Percentiles rank a stretch among this genome's conserved stretches.
These are phyloP conservation scores for Penicillium mononematosum DNA, from an alignment of 495 filamentous ascomycete genomes.

Conservation along the genomic window DNA sequence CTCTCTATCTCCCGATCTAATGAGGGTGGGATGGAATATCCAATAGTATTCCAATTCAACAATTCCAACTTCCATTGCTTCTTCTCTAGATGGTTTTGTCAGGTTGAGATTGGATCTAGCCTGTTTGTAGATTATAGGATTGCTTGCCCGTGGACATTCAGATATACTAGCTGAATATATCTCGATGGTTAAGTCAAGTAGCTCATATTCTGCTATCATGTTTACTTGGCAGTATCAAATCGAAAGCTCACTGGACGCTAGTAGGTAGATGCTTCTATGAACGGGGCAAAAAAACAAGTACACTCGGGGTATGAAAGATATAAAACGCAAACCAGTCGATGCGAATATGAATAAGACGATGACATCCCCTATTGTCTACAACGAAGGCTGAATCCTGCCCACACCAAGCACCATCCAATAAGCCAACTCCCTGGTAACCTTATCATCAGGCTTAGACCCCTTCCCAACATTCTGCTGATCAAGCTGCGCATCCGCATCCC, in stretches of 20 bases:
- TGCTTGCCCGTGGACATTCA: background rate
- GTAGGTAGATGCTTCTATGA: background rate
- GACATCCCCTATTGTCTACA: conserved; percentile 17
- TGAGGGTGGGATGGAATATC: conserved; percentile 36
- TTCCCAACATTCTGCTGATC: conserved; percentile 58
- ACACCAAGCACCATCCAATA: conserved; percentile 95
- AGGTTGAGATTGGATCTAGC: background rate
- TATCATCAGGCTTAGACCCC: conserved; percentile 47
- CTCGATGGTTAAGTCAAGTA: background rate
- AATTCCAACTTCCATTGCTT: conserved; percentile 23
- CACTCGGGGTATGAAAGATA: conserved; percentile 21
- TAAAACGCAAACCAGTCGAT: conserved; percentile 8
- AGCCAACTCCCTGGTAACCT: conserved; percentile 72
- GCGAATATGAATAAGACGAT: background rate
- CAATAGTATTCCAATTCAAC: conserved; percentile 35
- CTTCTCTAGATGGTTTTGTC: background rate
- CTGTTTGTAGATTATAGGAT: background rate
- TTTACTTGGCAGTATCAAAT: background rate
- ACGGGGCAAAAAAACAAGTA: conserved; percentile 4
- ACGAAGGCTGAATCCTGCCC: conserved; percentile 59
- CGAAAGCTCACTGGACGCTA: background rate
- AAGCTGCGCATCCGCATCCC: conserved; percentile 74
- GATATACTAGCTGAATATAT: background rate
- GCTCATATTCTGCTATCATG: background rate
- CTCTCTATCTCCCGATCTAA: conserved; percentile 26